Percentiles rank a stretch among this genome's conserved stretches.
Evolutionary conservation across 306 rosid genomes (phyloP).

Genomic region (Acacia confusa): DNA sequence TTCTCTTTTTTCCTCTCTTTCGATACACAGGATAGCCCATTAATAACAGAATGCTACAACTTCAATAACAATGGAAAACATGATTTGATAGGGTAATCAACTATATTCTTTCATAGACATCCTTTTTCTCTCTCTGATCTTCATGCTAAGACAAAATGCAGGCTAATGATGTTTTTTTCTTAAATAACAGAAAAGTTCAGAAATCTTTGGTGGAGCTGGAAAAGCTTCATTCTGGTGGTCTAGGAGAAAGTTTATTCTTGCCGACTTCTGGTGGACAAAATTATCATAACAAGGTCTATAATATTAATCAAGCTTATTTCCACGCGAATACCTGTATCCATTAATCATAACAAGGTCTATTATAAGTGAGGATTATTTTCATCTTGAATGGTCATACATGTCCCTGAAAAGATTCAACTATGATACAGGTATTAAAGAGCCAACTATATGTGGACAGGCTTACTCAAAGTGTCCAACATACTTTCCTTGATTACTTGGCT

Average conservation of each 20-base stretch:
- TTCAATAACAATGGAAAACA: slow-evolving; percentile 91
- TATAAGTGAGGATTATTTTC: slow-evolving; percentile 25
- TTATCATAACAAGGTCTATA: slow-evolving; percentile 74
- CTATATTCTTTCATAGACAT: slow-evolving; percentile 20
- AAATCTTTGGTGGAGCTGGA: slow-evolving; percentile 82
- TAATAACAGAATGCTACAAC: slow-evolving; percentile 86
- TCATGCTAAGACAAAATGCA: slow-evolving; percentile 26
- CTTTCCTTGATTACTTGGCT: slow-evolving; percentile 91
- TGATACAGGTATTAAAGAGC: slow-evolving; percentile 71
- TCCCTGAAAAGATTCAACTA: slow-evolving; percentile 35
- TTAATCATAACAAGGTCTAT: slow-evolving; percentile 70
- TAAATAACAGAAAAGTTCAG: slow-evolving; percentile 73
- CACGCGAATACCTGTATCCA: slow-evolving; percentile 19
- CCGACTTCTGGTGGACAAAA: slow-evolving; percentile 64
- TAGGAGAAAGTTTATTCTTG: slow-evolving; percentile 60
- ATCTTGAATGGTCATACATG: slow-evolving; percentile 19
- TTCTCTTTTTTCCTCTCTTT: slow-evolving; percentile 41
- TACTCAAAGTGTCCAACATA: slow-evolving; percentile 66
- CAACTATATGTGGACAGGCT: slow-evolving; percentile 78
- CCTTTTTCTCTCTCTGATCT: slow-evolving; percentile 21
- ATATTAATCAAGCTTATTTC: slow-evolving; percentile 26
- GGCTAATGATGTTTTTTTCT: slow-evolving; percentile 32
- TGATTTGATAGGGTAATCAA: slow-evolving; percentile 90
- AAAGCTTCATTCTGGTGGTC: slow-evolving; percentile 66
- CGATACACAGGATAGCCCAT: slow-evolving; percentile 74